A percentile compares a stretch with the other conserved stretches of the same genome.
Conservation (phyloP, 371 early-diverging fungal genomes). For the Umbelopsis sp. region DNA sequence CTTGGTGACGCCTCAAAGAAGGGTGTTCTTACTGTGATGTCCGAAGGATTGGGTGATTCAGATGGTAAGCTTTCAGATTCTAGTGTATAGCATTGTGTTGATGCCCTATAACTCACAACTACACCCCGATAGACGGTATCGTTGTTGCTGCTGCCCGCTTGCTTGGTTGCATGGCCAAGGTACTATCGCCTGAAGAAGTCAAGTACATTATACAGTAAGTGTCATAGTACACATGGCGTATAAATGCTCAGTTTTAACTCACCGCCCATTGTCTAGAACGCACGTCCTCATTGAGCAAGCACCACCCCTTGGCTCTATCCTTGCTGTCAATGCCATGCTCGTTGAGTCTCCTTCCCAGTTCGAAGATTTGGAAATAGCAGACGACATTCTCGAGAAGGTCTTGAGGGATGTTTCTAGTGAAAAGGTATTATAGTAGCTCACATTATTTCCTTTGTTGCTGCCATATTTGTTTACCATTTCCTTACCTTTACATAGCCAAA, state of each 20-base stretch:
- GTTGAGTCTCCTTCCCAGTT: constrained; percentile 52
- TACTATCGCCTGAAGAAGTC: constrained; percentile 47
- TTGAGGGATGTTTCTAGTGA: constrained; percentile 8
- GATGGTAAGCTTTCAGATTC: constrained; percentile 30
- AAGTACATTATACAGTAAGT: constrained; percentile 37
- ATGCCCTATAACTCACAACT: background rate
- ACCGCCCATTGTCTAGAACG: constrained; percentile 21
- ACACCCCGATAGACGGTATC: constrained; percentile 29
- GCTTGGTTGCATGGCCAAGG: constrained; percentile 59
- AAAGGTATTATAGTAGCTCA: background rate
- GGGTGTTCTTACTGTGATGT: constrained; percentile 53
- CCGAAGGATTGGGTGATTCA: constrained; percentile 47
- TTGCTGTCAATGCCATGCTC: constrained; percentile 52
- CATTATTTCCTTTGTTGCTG: background rate
- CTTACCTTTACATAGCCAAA: constrained; percentile 23
- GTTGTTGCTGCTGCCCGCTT: constrained; percentile 48
- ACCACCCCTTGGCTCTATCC: constrained; percentile 45
- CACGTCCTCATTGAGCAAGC: constrained; percentile 45
- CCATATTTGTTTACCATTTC: background rate
- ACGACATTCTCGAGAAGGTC: constrained; percentile 29
- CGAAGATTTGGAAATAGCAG: constrained; percentile 34
- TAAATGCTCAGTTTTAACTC: too few relatives aligned
- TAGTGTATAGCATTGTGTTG: background rate
- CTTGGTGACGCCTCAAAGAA: constrained; percentile 67
- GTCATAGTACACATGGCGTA: background rate